Evolutionary conservation across 371 early-diverging fungal genomes (phyloP), one percentile per base, ranked within the genome.

Genomic region (Thermomucor indicae-seudaticae): DNA sequence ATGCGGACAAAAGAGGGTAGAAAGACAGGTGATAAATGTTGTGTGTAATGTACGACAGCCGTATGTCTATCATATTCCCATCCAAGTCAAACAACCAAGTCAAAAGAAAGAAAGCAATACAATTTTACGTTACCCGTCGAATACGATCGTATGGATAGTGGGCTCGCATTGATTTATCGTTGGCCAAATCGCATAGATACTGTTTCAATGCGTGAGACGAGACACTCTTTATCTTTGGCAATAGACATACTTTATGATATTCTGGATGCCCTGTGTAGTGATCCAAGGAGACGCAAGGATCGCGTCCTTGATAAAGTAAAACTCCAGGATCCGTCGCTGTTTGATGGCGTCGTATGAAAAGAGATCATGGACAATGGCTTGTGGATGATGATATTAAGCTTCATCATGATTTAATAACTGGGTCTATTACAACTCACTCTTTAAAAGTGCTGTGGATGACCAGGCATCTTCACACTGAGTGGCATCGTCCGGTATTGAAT

Each of bases 1-100:
- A 37, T 16, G 4, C 16, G 14, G 37, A 14, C 14, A 11, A 14
- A 37, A 5, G 37, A 14, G 19, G 37, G 37, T 37, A 37, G 11
- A 14, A 37, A 14, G 10, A 37, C 14, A 37, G 37, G 37, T 37
- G 37, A 37, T 37, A 82, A 55, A 41, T 70, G 68, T 37, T 79
- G 79, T 27, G 62, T 66, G 6, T 75, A 60, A 30, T 75, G 78
- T 30, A 82, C 61, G 17, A 82, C 65, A 6, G 80, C 80, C 6
- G 76, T 80, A 43, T 73, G 70, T 20, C 78, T 80, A 29, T 44
- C 14, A 44, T 24, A 19, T n/a, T 14, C 17, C 17, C 23, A 44
- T 12, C 19, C 24, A 44, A 11, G 19, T 12, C 10, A 43, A 43
- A 7, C 6, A 25, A 24, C n/a, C n/a, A 32, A 14, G 25, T 7